Conservation (phyloP, 345 rosid genomes). For the Adansonia digitata region DNA sequence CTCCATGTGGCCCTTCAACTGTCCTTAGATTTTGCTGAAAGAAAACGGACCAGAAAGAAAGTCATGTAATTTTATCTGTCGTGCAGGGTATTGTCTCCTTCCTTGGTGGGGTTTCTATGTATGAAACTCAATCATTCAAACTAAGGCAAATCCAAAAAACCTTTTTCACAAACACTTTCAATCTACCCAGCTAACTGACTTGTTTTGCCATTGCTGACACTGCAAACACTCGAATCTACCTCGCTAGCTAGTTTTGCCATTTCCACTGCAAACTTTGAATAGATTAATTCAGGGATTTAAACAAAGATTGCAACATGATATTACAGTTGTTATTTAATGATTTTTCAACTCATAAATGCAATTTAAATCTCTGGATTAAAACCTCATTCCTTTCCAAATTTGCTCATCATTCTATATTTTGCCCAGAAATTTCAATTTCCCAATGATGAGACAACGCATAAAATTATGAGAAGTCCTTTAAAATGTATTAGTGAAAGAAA, state of each 20-base stretch:
- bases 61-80: neutral
- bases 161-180: neutral
- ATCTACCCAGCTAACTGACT: neutral
- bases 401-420: neutral
- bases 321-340: too few relatives aligned
- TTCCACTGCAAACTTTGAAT: neutral
- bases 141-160: slow-evolving; percentile 10
- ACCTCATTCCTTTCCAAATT: neutral
- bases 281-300: too few relatives aligned
- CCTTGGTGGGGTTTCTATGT: slow-evolving; percentile 14
- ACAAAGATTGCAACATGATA: too few relatives aligned
- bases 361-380: too few relatives aligned
- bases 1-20: neutral
- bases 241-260: too few relatives aligned
- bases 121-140: neutral
- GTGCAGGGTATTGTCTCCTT: slow-evolving; percentile 2
- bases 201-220: too few relatives aligned
- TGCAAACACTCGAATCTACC: too few relatives aligned
- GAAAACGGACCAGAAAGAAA: neutral
- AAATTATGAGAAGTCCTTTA: neutral
- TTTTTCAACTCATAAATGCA: too few relatives aligned
- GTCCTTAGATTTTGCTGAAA: neutral
- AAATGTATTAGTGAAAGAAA: neutral
- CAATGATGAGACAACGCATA: neutral
- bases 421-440: neutral